phyloP scores from a whole-genome alignment of 2,329 filamentous ascomycete species.

The Exophiala alcalophila region DNA sequence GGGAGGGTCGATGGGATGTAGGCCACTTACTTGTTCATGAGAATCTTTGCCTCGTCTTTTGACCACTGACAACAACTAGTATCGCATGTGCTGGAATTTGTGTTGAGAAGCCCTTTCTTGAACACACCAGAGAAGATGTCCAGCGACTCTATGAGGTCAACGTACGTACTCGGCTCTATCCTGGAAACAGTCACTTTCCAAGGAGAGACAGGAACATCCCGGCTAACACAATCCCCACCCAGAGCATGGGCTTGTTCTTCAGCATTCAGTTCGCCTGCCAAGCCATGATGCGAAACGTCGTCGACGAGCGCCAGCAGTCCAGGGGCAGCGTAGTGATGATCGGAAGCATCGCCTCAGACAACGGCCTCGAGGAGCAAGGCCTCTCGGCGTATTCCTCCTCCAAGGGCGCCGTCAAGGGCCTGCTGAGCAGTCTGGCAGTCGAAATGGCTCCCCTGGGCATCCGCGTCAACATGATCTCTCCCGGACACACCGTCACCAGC shows the following conservation, averaged over 20 bases:
- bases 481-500: conserved; percentile 39
- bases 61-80: not conserved
- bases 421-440: conserved; percentile 42
- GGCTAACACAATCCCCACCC: no score
- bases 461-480: conserved; percentile 48
- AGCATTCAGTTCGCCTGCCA: not conserved
- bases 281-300: no score
- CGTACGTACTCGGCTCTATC: no score
- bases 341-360: conserved; percentile 22
- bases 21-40: not conserved
- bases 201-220: not conserved
- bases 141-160: conserved; percentile 45
- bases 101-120: conserved; percentile 44
- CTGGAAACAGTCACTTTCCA: conserved; percentile 20
- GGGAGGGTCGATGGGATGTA: conserved; percentile 40
- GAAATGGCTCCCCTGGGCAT: conserved; percentile 49
- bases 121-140: conserved; percentile 43
- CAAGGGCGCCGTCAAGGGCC: conserved; percentile 41
- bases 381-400: conserved; percentile 28
- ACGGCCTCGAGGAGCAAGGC: conserved; percentile 17
- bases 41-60: conserved; percentile 6
- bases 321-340: conserved; percentile 25
- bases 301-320: no score
- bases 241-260: no score
- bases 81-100: conserved; percentile 42